Evolutionary conservation across 2,329 filamentous ascomycete genomes (phyloP).

Genomic region (Colletotrichum shisoi): DNA sequence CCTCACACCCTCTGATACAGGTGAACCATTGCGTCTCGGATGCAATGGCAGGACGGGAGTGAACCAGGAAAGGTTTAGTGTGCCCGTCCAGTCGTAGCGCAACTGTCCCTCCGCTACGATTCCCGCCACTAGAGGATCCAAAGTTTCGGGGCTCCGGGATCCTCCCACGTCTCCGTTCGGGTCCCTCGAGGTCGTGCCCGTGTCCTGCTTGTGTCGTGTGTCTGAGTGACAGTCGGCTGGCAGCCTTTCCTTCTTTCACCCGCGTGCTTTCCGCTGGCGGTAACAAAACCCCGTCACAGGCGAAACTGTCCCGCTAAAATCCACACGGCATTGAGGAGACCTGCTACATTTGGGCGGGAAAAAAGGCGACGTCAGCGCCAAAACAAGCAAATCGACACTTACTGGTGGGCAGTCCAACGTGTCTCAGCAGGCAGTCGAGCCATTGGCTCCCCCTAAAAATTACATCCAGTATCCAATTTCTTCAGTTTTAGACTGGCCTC

Average conservation of each 20-base stretch:
- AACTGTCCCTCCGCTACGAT: conserved; percentile 3
- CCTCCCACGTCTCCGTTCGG: conserved; percentile 27
- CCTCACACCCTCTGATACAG: neutral
- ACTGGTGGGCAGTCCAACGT: conserved; percentile 21
- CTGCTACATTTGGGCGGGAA: neutral
- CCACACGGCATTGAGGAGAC: neutral
- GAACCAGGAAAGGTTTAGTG: conserved; percentile 12
- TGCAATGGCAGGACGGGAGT: neutral
- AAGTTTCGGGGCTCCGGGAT: conserved; percentile 33
- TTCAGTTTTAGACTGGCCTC: conserved; percentile 25
- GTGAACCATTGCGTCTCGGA: neutral
- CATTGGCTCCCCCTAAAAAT: conserved; percentile 28
- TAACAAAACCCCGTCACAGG: conserved; percentile 18
- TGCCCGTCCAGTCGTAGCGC: conserved; percentile 26
- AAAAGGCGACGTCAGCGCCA: conserved; percentile 27
- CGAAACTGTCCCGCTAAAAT: neutral
- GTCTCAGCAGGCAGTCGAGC: conserved; percentile 10
- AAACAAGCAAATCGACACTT: conserved; percentile 35
- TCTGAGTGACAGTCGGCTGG: conserved; percentile 16
- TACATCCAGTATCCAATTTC: conserved; percentile 6
- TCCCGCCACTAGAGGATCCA: conserved; percentile 21
- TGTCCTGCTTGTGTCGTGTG: neutral
- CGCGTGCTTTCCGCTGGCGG: conserved; percentile 1
- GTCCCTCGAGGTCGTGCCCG: neutral
- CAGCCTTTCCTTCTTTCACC: conserved; percentile 5